Conservation (phyloP, 495 filamentous ascomycete species). For the Cryomyces antarcticus region DNA sequence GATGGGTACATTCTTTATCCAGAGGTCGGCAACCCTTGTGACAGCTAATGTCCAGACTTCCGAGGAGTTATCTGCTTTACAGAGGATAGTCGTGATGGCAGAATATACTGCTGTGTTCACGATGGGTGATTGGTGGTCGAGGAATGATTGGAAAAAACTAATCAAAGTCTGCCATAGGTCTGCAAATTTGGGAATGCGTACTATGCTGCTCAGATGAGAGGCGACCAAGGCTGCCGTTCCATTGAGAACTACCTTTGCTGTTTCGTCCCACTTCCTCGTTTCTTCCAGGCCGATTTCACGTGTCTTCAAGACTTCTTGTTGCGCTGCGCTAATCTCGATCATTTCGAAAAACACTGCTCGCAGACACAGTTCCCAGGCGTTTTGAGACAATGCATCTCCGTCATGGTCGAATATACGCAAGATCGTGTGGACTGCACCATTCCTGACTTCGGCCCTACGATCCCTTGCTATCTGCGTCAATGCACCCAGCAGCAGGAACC, state of each 20-base stretch:
- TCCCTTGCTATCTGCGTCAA: slow-evolving; percentile 61
- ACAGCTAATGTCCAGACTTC: background rate
- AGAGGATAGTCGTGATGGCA: slow-evolving; percentile 10
- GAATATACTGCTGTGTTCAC: slow-evolving; percentile 14
- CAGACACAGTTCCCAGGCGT: slow-evolving; percentile 70
- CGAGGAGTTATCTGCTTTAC: slow-evolving; percentile 1
- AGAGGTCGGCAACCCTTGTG: slow-evolving; percentile 1
- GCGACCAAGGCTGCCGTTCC: slow-evolving; percentile 48
- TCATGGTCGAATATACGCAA: slow-evolving; percentile 84
- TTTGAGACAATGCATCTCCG: slow-evolving; percentile 54
- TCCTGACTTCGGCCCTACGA: slow-evolving; percentile 64
- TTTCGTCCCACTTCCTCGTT: slow-evolving; percentile 49
- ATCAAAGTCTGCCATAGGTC: slow-evolving; percentile 9
- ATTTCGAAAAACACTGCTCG: slow-evolving; percentile 60
- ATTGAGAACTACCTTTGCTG: slow-evolving; percentile 49
- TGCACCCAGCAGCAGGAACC: slow-evolving; percentile 66
- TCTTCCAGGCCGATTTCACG: background rate
- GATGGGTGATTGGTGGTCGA: slow-evolving; percentile 11
- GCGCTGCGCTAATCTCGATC: slow-evolving; percentile 27
- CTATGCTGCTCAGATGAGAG: background rate
- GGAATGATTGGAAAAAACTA: slow-evolving; percentile 2
- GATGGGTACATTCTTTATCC: slow-evolving; percentile 12
- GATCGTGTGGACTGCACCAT: slow-evolving; percentile 80
- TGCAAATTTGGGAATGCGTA: slow-evolving; percentile 6
- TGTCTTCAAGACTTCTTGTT: slow-evolving; percentile 9